phyloP scores from a whole-genome alignment of 352 stramenopile genomes.

The Globisporangium rhizosaccharum region DNA sequence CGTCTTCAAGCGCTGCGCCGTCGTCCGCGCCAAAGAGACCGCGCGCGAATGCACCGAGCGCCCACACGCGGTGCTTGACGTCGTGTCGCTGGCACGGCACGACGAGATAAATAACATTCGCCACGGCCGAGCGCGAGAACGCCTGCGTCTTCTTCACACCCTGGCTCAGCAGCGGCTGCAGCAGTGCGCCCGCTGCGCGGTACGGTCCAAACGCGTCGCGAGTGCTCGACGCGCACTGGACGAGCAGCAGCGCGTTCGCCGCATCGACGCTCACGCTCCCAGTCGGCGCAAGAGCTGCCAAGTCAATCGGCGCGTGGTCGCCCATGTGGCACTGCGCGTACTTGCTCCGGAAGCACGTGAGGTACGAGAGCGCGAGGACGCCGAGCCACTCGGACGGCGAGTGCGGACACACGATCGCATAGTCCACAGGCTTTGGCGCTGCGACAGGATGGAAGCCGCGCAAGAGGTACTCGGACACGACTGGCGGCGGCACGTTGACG shows the following conservation, averaged over 20 bases:
- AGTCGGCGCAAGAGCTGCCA: conserved; percentile 32
- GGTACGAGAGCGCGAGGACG: conserved; percentile 62
- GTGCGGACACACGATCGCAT: conserved; percentile 65
- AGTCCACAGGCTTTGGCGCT: conserved; percentile 62
- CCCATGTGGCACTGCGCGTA: conserved; percentile 69
- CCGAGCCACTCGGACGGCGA: conserved; percentile 70
- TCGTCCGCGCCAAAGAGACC: conserved; percentile 45
- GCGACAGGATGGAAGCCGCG: conserved; percentile 62
- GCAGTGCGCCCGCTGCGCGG: conserved; percentile 46
- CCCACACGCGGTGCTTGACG: conserved; percentile 71
- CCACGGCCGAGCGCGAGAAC: conserved; percentile 55
- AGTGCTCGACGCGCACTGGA: conserved; percentile 45
- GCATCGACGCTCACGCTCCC: conserved; percentile 41
- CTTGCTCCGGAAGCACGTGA: conserved; percentile 62
- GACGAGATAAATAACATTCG: conserved; percentile 68
- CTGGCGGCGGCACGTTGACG: conserved; percentile 40
- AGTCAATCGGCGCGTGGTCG: conserved; percentile 48
- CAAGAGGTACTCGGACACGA: conserved; percentile 76
- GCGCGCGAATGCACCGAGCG: conserved; percentile 50
- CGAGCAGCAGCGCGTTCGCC: conserved; percentile 44
- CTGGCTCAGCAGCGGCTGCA: conserved; percentile 42
- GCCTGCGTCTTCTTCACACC: conserved; percentile 54
- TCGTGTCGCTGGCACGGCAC: conserved; percentile 56
- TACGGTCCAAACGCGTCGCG: conserved; percentile 64
- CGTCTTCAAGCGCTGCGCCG: conserved; percentile 11